phyloP scores from a whole-genome alignment of 2,329 filamentous ascomycete species.

The Cephalotrichum gorgonifer region DNA sequence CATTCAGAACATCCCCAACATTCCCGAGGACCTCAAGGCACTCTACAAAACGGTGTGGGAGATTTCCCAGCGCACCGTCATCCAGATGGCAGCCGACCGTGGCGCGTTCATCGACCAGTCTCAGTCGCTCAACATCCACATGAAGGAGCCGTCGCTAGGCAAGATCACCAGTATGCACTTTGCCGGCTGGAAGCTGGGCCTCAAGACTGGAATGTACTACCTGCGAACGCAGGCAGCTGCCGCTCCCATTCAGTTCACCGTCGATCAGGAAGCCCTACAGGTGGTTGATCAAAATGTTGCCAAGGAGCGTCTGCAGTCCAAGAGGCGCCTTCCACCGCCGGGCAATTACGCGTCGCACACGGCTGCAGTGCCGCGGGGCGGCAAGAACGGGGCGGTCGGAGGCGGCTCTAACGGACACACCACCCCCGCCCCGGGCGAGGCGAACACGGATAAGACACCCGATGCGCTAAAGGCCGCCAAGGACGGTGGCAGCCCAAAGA shows the following conservation, averaged over 20 bases:
- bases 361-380: conserved; percentile 52
- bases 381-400: conserved; percentile 36
- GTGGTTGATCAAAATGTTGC: conserved; percentile 72
- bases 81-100: conserved; percentile 97
- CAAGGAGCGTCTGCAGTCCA: conserved; percentile 46
- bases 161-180: conserved; percentile 99
- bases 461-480: conserved; percentile 56
- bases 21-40: conserved; percentile 88
- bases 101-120: conserved; percentile 99
- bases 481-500: conserved; percentile 67
- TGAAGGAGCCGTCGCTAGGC: conserved; percentile 98
- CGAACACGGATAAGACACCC: conserved; percentile 36
- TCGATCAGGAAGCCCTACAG: conserved; percentile 91
- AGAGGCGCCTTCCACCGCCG: conserved; percentile 58
- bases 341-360: conserved; percentile 47
- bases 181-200: conserved; percentile 93
- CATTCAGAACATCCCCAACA: conserved; percentile 94
- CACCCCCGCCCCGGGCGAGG: conserved; percentile 53
- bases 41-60: conserved; percentile 99
- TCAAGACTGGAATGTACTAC: conserved; percentile 99
- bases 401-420: conserved; percentile 14
- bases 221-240: conserved; percentile 94
- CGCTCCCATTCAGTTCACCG: conserved; percentile 96
- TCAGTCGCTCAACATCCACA: conserved; percentile 97
- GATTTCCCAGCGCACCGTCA: conserved; percentile 88